A percentile compares a stretch with the other conserved stretches of the same genome.
phyloP scores from a whole-genome alignment of 139 green algal species.

The Prasinococcaceae sp. region DNA sequence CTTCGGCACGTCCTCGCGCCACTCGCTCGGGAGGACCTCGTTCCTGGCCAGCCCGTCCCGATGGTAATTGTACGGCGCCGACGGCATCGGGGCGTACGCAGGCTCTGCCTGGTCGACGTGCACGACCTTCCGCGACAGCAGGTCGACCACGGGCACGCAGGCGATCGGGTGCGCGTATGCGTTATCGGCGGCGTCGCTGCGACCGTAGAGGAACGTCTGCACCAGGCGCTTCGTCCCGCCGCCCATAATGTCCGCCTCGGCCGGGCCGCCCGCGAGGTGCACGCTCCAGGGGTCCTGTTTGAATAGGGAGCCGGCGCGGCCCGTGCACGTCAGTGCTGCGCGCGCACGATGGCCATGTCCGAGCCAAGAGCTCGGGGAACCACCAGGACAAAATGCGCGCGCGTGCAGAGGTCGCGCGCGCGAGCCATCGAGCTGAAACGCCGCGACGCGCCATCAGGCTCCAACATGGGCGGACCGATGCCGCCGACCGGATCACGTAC shows the following conservation, averaged over 20 bases:
- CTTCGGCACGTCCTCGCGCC: constrained; percentile 16
- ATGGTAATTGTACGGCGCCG: constrained; percentile 39
- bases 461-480: no score
- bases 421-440: no score
- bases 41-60: constrained; percentile 11
- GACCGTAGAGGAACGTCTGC: constrained; percentile 58
- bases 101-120: constrained; percentile 30
- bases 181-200: constrained; percentile 42
- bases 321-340: no score
- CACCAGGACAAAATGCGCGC: no score
- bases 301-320: no score
- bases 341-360: no score
- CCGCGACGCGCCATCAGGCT: no score
- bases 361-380: no score
- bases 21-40: neutral
- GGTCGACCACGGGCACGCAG: constrained; percentile 53
- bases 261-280: constrained; percentile 15
- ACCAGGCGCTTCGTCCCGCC: constrained; percentile 24
- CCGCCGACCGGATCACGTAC: no score
- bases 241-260: neutral
- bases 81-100: constrained; percentile 8
- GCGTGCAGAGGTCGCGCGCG: neutral
- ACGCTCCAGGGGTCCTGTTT: constrained; percentile 59
- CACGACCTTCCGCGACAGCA: constrained; percentile 45
- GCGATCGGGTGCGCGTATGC: constrained; percentile 64